Evolutionary conservation across 2,329 filamentous ascomycete species (phyloP), one percentile per base, ranked within the genome.

Genomic region (Blumeria graminis): DNA sequence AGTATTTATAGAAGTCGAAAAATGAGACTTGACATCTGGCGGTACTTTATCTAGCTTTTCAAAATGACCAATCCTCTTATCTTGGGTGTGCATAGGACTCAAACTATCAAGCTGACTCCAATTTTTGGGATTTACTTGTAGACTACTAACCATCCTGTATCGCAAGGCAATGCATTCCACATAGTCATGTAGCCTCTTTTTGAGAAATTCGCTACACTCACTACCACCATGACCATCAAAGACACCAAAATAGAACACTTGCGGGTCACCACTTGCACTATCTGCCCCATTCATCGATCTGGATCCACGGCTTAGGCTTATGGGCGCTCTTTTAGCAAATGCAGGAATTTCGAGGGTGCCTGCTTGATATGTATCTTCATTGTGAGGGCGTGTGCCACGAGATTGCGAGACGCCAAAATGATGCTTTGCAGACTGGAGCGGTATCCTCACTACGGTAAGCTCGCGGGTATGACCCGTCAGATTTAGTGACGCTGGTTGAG

Each of bases 201-300:
- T 76, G 61, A 96, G 69, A 63, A 94, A 96, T 16, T 83, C 81
- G 58, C 87, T 88, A 68, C 92, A 96, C 67, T 94, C 85, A 18
- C 73, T 77, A 18, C 92, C 92, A 9, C 92, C 92, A 70, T 98
- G 92, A 2, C 92, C 92, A 68, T 98, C 92, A 65, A 96, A 98
- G 1, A 96, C 81, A 1, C 79, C 89, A 74, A 95, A 98, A 69
- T 96, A 98, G 69, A 98, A 98, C 36, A 96, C 82, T 67, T 96
- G 90, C 1, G 90, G 90, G 65, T 96, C 90, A 1, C 90, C 90
- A 60, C 79, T 84, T 1, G 84, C 79, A 61, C 82, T 84, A 57
- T 86, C 84, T 6, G 86, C 86, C 59, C 72, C 76, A 28, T 56
- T 55, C 3, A 39, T 39, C 34, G 59, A 60, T 22, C 57, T 56